Conservation (phyloP, 2,329 filamentous ascomycete species). For the Aspergillus oerlinghausenensis region DNA sequence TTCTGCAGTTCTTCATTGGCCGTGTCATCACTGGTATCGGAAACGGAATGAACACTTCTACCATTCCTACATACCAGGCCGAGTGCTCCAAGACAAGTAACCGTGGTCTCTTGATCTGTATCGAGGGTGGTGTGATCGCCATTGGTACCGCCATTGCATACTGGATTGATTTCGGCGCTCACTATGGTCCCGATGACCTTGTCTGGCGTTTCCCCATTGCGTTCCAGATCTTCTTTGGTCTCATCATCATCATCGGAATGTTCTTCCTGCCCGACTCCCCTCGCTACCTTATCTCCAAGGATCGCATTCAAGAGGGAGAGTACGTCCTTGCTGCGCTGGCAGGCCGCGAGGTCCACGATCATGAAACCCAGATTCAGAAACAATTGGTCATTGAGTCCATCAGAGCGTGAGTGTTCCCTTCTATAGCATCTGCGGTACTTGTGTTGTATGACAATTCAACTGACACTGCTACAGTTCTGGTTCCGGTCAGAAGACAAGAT, state of each 20-base stretch:
- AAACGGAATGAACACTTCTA: constrained; percentile 54
- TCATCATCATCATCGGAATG: constrained; percentile 43
- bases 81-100: constrained; percentile 53
- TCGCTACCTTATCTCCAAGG: constrained; percentile 43
- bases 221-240: constrained; percentile 49
- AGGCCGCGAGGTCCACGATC: constrained; percentile 47
- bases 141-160: constrained; percentile 51
- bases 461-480: constrained; percentile 48
- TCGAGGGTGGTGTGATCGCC: constrained; percentile 51
- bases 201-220: constrained; percentile 52
- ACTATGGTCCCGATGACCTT: constrained; percentile 31
- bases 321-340: constrained; percentile 49
- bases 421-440: neutral
- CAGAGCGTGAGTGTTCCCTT: constrained; percentile 48
- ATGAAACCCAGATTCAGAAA: constrained; percentile 56
- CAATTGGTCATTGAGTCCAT: constrained; percentile 68
- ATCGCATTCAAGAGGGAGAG: constrained; percentile 44
- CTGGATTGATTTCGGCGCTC: constrained; percentile 48
- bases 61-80: constrained; percentile 52
- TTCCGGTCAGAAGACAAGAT: constrained; percentile 43
- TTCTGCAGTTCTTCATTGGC: constrained; percentile 51
- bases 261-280: constrained; percentile 43
- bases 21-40: constrained; percentile 51
- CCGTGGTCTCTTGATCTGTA: constrained; percentile 58
- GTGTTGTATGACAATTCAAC: constrained; percentile 35